phyloP scores from a whole-genome alignment of 495 filamentous ascomycete genomes.

The Daldinia grandis region DNA sequence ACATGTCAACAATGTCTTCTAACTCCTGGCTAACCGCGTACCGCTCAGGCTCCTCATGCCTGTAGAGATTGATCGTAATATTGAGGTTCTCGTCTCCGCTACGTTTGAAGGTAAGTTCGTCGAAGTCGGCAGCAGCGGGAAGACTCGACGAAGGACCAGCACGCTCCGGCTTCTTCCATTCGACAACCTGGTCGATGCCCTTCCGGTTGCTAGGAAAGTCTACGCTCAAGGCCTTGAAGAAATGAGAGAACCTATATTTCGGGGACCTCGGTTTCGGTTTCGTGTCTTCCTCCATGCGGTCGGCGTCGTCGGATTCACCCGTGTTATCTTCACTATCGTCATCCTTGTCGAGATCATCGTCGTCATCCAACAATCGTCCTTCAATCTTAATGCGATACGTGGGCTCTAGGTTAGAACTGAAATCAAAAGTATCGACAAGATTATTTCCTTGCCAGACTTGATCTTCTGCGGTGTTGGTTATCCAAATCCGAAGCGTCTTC shows the following conservation, averaged over 20 bases:
- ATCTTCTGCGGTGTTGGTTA: slow-evolving; percentile 93
- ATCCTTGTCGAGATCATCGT: slow-evolving; percentile 65
- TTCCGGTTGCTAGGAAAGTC: slow-evolving; percentile 76
- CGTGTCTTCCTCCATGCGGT: slow-evolving; percentile 70
- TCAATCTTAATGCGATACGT: slow-evolving; percentile 93
- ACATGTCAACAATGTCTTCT: slow-evolving; percentile 84
- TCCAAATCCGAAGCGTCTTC: slow-evolving; percentile 90
- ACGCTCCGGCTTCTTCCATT: slow-evolving; percentile 64
- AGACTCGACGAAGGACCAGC: slow-evolving; percentile 61
- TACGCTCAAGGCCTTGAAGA: slow-evolving; percentile 90
- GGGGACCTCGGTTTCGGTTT: slow-evolving; percentile 55
- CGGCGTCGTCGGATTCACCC: slow-evolving; percentile 47
- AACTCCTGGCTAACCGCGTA: slow-evolving; percentile 79
- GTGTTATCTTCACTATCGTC: slow-evolving; percentile 64
- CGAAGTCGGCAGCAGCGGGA: slow-evolving; percentile 76
- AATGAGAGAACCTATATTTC: slow-evolving; percentile 81
- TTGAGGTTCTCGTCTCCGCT: slow-evolving; percentile 92
- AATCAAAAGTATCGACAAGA: slow-evolving; percentile 76
- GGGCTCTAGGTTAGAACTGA: slow-evolving; percentile 70
- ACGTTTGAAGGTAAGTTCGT: slow-evolving; percentile 89
- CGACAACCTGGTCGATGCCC: slow-evolving; percentile 56
- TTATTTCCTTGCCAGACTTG: slow-evolving; percentile 87
- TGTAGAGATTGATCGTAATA: slow-evolving; percentile 84
- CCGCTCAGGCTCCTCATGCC: slow-evolving; percentile 86
- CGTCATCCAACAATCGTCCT: slow-evolving; percentile 83